phyloP scores from a whole-genome alignment of 768 basidiomycete species.

The Hypholoma fasciculare region DNA sequence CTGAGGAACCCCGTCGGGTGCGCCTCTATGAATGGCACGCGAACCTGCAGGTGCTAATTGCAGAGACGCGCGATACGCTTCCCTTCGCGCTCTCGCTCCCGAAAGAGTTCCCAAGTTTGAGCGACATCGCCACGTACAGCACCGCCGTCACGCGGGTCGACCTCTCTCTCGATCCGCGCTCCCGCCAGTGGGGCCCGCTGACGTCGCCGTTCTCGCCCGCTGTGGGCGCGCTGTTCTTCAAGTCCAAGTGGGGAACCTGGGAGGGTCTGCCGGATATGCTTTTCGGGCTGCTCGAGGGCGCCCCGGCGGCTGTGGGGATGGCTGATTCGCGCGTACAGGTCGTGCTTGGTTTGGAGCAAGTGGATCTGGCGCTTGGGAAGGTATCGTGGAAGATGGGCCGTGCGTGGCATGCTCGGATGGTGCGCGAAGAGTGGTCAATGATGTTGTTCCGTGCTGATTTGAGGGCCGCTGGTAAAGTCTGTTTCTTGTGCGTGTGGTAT shows the following conservation, averaged over 20 bases:
- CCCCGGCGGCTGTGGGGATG: neutral
- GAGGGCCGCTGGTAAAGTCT: neutral
- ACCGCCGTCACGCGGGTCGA: neutral
- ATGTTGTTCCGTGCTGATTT: neutral
- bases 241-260: neutral
- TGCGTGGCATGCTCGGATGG: neutral
- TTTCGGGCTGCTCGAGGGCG: neutral
- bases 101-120: neutral
- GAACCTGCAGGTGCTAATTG: slow-evolving; percentile 16
- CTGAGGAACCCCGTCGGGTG: slow-evolving; percentile 9
- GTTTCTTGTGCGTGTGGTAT: too few relatives aligned
- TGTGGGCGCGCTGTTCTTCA: neutral
- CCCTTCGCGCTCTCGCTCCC: slow-evolving; percentile 14
- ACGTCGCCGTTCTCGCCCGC: neutral
- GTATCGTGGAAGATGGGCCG: neutral
- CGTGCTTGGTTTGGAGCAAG: neutral
- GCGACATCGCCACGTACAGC: slow-evolving; percentile 7
- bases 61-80: slow-evolving; percentile 6
- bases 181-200: neutral
- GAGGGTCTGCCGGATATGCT: neutral
- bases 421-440: neutral
- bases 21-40: slow-evolving; percentile 15
- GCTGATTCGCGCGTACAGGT: neutral
- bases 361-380: neutral
- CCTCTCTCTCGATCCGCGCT: neutral